phyloP scores from a whole-genome alignment of 2,329 filamentous ascomycete species.

The Neurospora sp. region DNA sequence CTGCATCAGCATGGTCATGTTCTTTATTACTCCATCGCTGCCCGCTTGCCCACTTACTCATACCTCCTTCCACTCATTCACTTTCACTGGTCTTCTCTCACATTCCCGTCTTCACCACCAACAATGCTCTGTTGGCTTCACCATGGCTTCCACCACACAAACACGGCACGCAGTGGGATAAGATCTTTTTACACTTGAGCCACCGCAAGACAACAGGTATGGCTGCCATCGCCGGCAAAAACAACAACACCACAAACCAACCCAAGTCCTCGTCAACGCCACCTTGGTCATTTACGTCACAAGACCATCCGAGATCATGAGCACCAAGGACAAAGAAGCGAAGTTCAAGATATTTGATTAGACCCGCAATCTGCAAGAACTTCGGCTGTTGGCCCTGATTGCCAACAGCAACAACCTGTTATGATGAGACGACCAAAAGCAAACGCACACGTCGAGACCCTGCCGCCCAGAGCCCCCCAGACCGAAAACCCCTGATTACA shows the following conservation, averaged over 20 bases:
- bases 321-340: background rate
- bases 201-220: background rate
- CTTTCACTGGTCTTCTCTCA: background rate
- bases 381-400: background rate
- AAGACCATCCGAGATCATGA: background rate
- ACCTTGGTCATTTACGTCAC: background rate
- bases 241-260: background rate
- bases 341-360: background rate
- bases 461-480: background rate
- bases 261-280: background rate
- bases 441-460: background rate
- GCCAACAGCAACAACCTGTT: background rate
- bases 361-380: background rate
- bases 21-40: background rate
- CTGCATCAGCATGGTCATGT: background rate
- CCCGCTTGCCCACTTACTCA: background rate
- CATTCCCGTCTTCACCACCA: background rate
- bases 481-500: background rate
- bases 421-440: background rate
- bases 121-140: background rate
- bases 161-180: background rate
- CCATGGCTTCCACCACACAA: background rate
- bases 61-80: background rate
- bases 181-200: background rate
- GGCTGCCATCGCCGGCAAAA: background rate